Percentiles rank a stretch among this genome's conserved stretches.
phyloP scores from a whole-genome alignment of 768 basidiomycete genomes.

The Mycena latifolia region DNA sequence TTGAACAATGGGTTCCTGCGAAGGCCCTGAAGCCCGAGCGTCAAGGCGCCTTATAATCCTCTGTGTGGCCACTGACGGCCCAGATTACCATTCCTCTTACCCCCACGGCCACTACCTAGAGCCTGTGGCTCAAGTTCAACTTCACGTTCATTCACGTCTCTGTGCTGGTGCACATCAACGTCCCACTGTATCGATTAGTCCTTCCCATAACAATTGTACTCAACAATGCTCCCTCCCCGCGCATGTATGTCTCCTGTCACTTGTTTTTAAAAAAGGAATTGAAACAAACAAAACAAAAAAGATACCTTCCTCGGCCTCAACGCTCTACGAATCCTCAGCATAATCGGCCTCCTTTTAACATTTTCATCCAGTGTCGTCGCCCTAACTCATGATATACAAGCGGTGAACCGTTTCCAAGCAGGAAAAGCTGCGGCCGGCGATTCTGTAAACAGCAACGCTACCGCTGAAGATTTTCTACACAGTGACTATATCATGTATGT shows the following conservation, averaged over 20 bases:
- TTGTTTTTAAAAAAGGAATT: too few relatives aligned
- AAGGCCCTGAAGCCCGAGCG: too few relatives aligned
- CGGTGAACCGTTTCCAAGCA: conserved; percentile 75
- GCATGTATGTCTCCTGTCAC: conserved; percentile 56
- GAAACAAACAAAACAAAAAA: conserved; percentile 38
- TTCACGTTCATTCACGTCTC: conserved; percentile 36
- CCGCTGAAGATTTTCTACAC: conserved; percentile 51
- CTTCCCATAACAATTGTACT: conserved; percentile 17
- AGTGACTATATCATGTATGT: conserved; percentile 86
- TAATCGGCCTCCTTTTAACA: conserved; percentile 83
- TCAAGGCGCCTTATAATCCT: conserved; percentile 17
- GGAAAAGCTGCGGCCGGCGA: conserved; percentile 43
- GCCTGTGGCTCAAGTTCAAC: conserved; percentile 25
- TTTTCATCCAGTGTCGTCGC: conserved; percentile 85
- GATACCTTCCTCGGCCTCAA: conserved; percentile 86
- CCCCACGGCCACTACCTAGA: conserved; percentile 7
- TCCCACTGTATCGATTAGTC: conserved; percentile 33
- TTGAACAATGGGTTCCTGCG: too few relatives aligned
- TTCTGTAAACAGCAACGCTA: conserved; percentile 41
- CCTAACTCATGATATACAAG: conserved; percentile 78
- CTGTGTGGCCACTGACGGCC: neutral
- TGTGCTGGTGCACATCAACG: conserved; percentile 33
- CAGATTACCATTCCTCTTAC: neutral
- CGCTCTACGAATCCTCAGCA: conserved; percentile 79
- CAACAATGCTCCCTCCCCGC: conserved; percentile 56